Conservation (phyloP, 176 grass and related monocot genomes). For the Raddia guianensis region DNA sequence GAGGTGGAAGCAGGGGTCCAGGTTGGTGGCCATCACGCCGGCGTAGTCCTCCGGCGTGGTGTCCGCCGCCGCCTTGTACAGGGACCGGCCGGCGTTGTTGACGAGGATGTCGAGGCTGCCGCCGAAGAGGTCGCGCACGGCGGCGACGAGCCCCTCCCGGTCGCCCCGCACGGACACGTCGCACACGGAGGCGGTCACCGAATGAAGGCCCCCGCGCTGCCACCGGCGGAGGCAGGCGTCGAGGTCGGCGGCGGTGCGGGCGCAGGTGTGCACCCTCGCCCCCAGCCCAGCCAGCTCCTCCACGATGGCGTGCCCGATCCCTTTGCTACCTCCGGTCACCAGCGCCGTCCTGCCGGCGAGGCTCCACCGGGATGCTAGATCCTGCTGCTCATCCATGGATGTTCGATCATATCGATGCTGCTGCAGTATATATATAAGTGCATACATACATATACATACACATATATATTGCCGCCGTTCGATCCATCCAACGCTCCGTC, state of each 20-base stretch:
- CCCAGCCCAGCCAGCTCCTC: conserved; percentile 50
- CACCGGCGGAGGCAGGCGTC: conserved; percentile 38
- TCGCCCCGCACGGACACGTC: conserved; percentile 45
- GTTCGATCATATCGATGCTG: too few relatives aligned
- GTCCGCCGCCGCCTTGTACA: conserved; percentile 4
- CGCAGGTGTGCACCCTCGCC: conserved; percentile 51
- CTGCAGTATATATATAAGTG: too few relatives aligned
- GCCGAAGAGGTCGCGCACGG: conserved; percentile 27
- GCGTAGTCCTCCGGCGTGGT: conserved; percentile 34
- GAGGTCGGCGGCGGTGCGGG: conserved; percentile 39
- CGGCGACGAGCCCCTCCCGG: conserved; percentile 35
- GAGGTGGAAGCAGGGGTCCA: conserved; percentile 53
- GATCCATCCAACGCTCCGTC: too few relatives aligned
- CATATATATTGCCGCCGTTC: too few relatives aligned
- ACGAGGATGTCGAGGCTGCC: conserved; percentile 58
- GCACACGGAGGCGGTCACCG: conserved; percentile 41
- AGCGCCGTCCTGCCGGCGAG: conserved; percentile 43
- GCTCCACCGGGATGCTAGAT: conserved; percentile 30
- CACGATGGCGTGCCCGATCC: conserved; percentile 51
- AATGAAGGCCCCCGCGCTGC: background rate
- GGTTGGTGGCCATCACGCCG: conserved; percentile 42
- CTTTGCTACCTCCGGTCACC: conserved; percentile 57
- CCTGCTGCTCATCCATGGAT: too few relatives aligned
- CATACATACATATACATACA: too few relatives aligned
- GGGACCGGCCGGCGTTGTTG: conserved; percentile 42